Evolutionary conservation across 225 moss, liverwort and hornwort species (phyloP).

Genomic region (Antitrichia curtipendula): DNA sequence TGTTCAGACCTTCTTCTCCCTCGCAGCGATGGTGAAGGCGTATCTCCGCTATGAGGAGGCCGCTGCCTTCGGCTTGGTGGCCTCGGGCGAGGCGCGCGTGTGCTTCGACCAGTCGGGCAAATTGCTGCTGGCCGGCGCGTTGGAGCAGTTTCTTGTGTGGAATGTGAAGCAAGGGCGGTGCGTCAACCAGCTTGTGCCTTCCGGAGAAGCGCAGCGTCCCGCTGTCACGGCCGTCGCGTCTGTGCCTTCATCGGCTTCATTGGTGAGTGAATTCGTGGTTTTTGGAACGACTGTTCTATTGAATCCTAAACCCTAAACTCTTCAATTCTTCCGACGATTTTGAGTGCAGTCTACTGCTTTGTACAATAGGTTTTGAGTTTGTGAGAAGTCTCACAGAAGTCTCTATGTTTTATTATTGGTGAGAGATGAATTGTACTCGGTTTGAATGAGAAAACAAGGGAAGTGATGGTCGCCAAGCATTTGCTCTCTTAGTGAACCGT

Average conservation of each 20-base stretch:
- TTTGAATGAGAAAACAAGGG: not conserved
- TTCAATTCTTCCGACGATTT: not conserved
- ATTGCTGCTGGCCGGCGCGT: constrained; percentile 67
- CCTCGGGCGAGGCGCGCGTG: constrained; percentile 62
- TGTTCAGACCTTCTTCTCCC: not conserved
- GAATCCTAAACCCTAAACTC: not conserved
- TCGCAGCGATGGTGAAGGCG: constrained; percentile 79
- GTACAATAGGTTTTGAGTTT: not conserved
- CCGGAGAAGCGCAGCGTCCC: constrained; percentile 29
- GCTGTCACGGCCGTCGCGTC: constrained; percentile 57
- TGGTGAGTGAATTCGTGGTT: constrained; percentile 30
- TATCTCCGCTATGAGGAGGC: constrained; percentile 89
- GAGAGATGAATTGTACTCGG: not conserved
- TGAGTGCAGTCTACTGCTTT: not conserved
- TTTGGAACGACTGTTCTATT: not conserved
- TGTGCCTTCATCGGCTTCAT: constrained; percentile 61
- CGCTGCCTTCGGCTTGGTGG: constrained; percentile 70
- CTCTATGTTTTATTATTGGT: not conserved
- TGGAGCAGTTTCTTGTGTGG: constrained; percentile 95
- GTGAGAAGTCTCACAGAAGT: not conserved
- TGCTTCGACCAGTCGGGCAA: constrained; percentile 77
- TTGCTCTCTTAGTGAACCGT: not conserved
- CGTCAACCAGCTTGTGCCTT: constrained; percentile 48
- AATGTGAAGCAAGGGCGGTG: constrained; percentile 88
- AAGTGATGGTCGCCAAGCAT: not conserved